phyloP scores from a whole-genome alignment of 2,329 filamentous ascomycete genomes.

The Phaeomoniella chlamydospora region DNA sequence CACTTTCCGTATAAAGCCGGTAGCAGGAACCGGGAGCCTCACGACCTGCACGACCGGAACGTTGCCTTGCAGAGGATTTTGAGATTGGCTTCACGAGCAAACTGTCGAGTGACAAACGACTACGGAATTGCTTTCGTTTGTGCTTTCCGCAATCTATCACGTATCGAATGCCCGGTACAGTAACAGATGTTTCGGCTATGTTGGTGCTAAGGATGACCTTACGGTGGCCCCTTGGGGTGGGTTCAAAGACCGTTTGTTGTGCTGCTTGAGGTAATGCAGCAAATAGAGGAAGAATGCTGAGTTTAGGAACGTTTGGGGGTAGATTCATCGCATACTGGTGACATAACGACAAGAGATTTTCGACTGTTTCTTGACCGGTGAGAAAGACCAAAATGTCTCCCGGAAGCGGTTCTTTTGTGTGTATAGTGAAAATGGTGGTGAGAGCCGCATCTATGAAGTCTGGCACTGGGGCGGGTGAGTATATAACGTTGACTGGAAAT shows the following conservation, averaged over 20 bases:
- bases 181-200: constrained; percentile 97
- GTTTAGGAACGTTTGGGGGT: constrained; percentile 16
- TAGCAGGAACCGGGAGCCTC: constrained; percentile 85
- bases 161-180: constrained; percentile 79
- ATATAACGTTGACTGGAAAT: constrained; percentile 65
- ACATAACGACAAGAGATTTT: constrained; percentile 63
- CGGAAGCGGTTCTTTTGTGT: constrained; percentile 76
- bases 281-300: constrained; percentile 66
- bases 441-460: constrained; percentile 74
- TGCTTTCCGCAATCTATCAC: constrained; percentile 89
- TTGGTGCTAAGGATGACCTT: constrained; percentile 92
- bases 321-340: constrained; percentile 65
- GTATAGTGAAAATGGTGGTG: constrained; percentile 72
- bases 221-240: constrained; percentile 57
- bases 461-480: constrained; percentile 58
- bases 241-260: constrained; percentile 75
- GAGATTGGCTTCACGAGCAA: constrained; percentile 83
- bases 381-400: constrained; percentile 90
- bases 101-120: constrained; percentile 74
- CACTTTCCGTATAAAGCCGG: constrained; percentile 69
- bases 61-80: constrained; percentile 81
- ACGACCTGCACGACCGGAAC: constrained; percentile 81
- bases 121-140: constrained; percentile 84
- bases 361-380: constrained; percentile 85
- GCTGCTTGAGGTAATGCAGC: constrained; percentile 77